These are phyloP conservation scores for Solanum pinnatisectum DNA, from an alignment of 257 asterid genomes.

Conservation along the genomic window DNA sequence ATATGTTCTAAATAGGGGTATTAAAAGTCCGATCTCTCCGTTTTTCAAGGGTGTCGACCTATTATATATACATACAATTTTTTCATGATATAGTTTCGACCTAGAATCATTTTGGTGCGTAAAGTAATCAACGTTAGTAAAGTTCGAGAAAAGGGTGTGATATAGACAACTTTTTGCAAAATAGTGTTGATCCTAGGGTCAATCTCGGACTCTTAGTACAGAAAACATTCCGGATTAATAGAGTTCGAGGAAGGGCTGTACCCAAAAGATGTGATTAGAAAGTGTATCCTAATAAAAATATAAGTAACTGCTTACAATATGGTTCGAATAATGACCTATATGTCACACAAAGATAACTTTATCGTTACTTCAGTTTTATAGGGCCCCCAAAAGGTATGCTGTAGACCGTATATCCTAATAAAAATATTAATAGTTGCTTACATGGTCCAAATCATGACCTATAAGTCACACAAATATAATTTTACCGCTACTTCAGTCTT, in stretches of 20 bases:
- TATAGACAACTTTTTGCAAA: background rate
- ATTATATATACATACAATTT: no score
- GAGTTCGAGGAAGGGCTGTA: background rate
- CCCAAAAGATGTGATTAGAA: background rate
- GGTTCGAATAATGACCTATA: background rate
- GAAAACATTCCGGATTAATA: fast-evolving
- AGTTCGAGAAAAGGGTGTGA: background rate
- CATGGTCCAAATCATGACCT: background rate
- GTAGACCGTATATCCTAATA: background rate
- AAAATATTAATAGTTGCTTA: no score
- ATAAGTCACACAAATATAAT: background rate
- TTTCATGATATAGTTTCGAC: background rate
- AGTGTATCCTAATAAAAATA: background rate
- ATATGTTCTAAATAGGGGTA: background rate
- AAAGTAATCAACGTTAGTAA: background rate
- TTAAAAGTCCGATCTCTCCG: background rate
- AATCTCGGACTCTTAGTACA: background rate
- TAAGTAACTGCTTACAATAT: no score
- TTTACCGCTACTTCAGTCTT: background rate
- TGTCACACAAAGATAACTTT: no score
- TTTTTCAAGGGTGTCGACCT: background rate
- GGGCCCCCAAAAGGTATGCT: background rate
- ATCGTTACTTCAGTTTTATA: no score
- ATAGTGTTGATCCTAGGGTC: background rate
- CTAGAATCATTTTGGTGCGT: background rate